Percentiles rank a stretch among this genome's conserved stretches.
These are phyloP conservation scores for Amylocarpus encephaloides DNA, from an alignment of 2,329 filamentous ascomycete genomes.

Conservation along the genomic window DNA sequence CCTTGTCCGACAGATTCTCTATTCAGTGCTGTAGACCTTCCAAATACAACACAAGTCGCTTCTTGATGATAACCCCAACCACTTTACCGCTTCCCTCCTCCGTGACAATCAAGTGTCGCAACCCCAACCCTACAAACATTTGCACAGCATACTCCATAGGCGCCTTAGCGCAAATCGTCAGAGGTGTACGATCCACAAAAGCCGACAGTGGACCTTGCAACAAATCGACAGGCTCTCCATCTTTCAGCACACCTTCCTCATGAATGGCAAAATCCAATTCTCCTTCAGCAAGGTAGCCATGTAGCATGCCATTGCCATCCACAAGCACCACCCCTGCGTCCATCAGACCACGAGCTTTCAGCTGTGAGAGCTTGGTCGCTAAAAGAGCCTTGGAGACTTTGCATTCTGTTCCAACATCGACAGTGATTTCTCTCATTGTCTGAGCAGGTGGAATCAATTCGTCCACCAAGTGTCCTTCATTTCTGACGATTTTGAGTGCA, in stretches of 20 bases:
- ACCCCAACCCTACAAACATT: slow-evolving; percentile 52
- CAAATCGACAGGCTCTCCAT: slow-evolving; percentile 30
- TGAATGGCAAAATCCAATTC: slow-evolving; percentile 46
- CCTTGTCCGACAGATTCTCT: no score
- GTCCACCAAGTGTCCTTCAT: slow-evolving; percentile 35
- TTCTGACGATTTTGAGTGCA: slow-evolving; percentile 38
- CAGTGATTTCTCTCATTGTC: slow-evolving; percentile 51
- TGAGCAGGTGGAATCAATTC: slow-evolving; percentile 45
- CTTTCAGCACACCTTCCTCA: slow-evolving; percentile 16
- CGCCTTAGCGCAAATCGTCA: slow-evolving; percentile 43
- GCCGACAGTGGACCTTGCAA: slow-evolving; percentile 33
- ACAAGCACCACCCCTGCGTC: slow-evolving; percentile 53
- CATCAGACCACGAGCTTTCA: slow-evolving; percentile 46
- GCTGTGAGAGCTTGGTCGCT: slow-evolving; percentile 39
- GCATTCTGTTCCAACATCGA: slow-evolving; percentile 39
- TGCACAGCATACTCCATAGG: slow-evolving; percentile 54
- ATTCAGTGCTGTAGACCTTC: slow-evolving; percentile 34
- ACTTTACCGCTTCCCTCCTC: slow-evolving; percentile 45
- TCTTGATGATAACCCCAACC: slow-evolving; percentile 52
- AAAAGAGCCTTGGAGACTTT: slow-evolving; percentile 38
- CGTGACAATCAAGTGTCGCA: slow-evolving; percentile 47
- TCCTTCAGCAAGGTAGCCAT: slow-evolving; percentile 49
- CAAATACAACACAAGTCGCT: slow-evolving; percentile 47
- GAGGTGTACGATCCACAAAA: slow-evolving; percentile 48
- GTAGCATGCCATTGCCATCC: slow-evolving; percentile 40